Evolutionary conservation across 129 eudicot species (phyloP), one percentile per base, ranked within the genome.

Genomic region (Erigeron canadensis): DNA sequence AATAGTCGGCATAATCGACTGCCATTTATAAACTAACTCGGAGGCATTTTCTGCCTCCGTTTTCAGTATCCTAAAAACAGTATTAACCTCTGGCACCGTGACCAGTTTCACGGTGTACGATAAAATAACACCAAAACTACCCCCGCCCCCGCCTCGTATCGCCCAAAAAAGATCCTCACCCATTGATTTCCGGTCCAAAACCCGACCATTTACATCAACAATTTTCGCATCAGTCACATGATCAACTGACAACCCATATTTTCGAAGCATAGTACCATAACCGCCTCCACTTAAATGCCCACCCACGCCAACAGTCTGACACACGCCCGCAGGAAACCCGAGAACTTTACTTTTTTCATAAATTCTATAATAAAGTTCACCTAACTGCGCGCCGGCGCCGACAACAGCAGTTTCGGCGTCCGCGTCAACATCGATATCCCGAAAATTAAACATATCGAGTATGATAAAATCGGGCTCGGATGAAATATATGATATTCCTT

Each of bases 121-220:
- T 12, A 83, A 17, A 7, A 86, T 73, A 1, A 86, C 87, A 38
- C 87, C 91, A n/a, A 77, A 86, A 46, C 87, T 86, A 1, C 65
- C 85, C 0, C 81, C 91, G 0, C 91, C 83, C 3, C 87, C 87
- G 1, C 87, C 90, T 0, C 83, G 66, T 8, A 86, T 77, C 5
- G 90, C 87, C 91, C 91, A 86, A 67, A 86, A 86, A 16, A 86
- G 44, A 63, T 83, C 91, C 43, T 83, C 90, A 0, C 90, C 90
- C 90, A 86, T 86, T 4, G 86, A 55, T 21, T 74, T 54, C 10
- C 86, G 34, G 18, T 82, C 72, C 46, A 65, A 51, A 28, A 86
- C 11, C 11, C 53, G 69, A 0, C 91, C 91, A 0, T 67, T 46
- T 0, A 67, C 71, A 7, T 79, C 80, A 3, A 83, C 79, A 2